These are phyloP conservation scores for Eucalyptus erythrocorys DNA, from an alignment of 345 rosid species.

Conservation along the genomic window DNA sequence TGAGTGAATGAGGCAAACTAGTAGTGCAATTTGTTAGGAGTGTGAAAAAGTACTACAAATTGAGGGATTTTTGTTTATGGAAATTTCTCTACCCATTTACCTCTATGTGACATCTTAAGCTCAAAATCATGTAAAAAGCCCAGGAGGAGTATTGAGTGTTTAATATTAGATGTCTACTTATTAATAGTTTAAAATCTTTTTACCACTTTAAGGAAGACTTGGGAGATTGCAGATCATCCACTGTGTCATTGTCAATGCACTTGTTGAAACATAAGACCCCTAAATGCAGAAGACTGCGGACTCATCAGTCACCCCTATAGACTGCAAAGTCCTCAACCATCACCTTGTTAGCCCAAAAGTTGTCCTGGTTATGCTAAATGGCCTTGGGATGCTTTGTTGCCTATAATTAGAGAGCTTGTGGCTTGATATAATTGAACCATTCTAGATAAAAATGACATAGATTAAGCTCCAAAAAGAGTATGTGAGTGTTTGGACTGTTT, in stretches of 20 bases:
- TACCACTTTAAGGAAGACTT: neutral
- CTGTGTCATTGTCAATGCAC: neutral
- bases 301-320: neutral
- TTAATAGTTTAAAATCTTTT: neutral
- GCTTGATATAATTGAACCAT: neutral
- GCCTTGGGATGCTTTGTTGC: neutral
- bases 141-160: neutral
- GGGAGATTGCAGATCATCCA: neutral
- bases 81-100: neutral
- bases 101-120: neutral
- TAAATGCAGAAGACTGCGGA: neutral
- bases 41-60: neutral
- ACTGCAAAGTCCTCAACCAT: neutral
- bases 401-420: neutral
- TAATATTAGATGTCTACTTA: neutral
- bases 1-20: neutral
- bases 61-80: neutral
- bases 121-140: neutral
- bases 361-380: neutral
- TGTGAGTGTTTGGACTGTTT: neutral
- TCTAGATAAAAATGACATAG: neutral
- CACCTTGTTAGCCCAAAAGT: neutral
- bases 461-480: neutral
- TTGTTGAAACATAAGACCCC: neutral
- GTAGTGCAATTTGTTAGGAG: neutral